Percentiles rank a stretch among this genome's conserved stretches.
phyloP scores from a whole-genome alignment of 2,329 filamentous ascomycete genomes.

The Talaromyces amestolkiae region DNA sequence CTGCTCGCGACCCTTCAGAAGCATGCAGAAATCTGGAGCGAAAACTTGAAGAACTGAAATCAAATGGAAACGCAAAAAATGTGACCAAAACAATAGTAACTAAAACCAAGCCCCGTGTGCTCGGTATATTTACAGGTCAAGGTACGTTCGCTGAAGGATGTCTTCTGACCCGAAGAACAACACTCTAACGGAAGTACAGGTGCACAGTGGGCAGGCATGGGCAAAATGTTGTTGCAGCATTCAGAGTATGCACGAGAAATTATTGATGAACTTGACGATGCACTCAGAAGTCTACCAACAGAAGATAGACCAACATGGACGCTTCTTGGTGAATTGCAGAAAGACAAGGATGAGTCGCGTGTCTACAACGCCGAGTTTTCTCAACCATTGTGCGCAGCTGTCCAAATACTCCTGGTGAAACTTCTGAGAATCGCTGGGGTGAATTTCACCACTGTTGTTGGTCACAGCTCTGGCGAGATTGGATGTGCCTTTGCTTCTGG shows the following conservation, averaged over 20 bases:
- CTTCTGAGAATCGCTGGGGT: conserved; percentile 29
- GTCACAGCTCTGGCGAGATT: conserved; percentile 51
- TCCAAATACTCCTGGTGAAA: conserved; percentile 24
- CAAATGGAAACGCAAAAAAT: not conserved
- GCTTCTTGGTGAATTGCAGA: conserved; percentile 17
- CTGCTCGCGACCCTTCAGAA: not conserved
- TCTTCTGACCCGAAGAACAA: too few species aligned
- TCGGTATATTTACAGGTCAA: conserved; percentile 37
- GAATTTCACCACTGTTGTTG: conserved; percentile 35
- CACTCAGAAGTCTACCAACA: conserved; percentile 20
- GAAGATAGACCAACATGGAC: conserved; percentile 23
- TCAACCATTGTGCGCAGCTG: conserved; percentile 24
- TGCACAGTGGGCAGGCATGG: conserved; percentile 37
- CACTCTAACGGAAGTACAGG: not conserved
- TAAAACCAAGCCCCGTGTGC: conserved; percentile 11
- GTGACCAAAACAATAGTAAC: not conserved
- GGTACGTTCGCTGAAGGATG: too few species aligned
- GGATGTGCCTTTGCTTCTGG: conserved; percentile 48
- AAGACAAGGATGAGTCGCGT: conserved; percentile 22
- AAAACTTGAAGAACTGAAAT: not conserved
- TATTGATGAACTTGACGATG: conserved; percentile 22
- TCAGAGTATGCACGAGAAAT: conserved; percentile 29
- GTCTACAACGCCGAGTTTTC: conserved; percentile 19
- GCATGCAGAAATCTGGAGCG: not conserved
- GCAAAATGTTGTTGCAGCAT: conserved; percentile 25